phyloP scores from a whole-genome alignment of 2,329 filamentous ascomycete genomes.

The Drechslerella stenobrocha region DNA sequence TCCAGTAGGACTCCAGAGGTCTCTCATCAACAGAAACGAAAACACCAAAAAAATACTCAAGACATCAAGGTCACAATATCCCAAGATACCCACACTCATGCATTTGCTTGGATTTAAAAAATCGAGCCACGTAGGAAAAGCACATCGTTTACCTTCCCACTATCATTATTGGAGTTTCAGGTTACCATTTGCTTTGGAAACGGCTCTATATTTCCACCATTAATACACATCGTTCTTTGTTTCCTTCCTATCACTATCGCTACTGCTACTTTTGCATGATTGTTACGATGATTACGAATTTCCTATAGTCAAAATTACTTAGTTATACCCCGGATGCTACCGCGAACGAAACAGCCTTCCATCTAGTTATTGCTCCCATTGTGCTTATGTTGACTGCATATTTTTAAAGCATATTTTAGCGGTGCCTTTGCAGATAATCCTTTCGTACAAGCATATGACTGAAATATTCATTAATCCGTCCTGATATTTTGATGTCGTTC shows the following conservation, averaged over 20 bases:
- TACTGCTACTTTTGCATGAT: slow-evolving; percentile 14
- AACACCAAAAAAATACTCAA: neutral
- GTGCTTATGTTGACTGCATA: slow-evolving; percentile 37
- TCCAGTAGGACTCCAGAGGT: slow-evolving; percentile 17
- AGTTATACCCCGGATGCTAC: slow-evolving; percentile 17
- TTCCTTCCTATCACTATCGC: slow-evolving; percentile 11
- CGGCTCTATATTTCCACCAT: neutral
- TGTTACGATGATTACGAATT: slow-evolving; percentile 41
- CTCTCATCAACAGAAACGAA: too few species aligned
- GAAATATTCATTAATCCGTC: too few species aligned
- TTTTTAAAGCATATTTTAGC: slow-evolving; percentile 6
- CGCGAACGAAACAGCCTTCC: slow-evolving; percentile 10
- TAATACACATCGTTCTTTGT: neutral
- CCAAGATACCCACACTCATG: slow-evolving; percentile 43
- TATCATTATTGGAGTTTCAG: slow-evolving; percentile 34
- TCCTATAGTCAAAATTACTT: neutral
- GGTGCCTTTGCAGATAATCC: neutral
- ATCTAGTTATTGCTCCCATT: slow-evolving; percentile 21
- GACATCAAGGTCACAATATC: slow-evolving; percentile 2
- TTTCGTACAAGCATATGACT: too few species aligned
- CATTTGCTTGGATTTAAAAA: slow-evolving; percentile 33
- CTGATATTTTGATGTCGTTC: slow-evolving; percentile 13
- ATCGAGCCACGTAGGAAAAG: slow-evolving; percentile 16
- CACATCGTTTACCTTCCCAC: slow-evolving; percentile 3
- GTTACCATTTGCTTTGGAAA: neutral